Evolutionary conservation across 495 filamentous ascomycete genomes (phyloP), one percentile per base, ranked within the genome.

Genomic region (Aspergillus funiculosus): DNA sequence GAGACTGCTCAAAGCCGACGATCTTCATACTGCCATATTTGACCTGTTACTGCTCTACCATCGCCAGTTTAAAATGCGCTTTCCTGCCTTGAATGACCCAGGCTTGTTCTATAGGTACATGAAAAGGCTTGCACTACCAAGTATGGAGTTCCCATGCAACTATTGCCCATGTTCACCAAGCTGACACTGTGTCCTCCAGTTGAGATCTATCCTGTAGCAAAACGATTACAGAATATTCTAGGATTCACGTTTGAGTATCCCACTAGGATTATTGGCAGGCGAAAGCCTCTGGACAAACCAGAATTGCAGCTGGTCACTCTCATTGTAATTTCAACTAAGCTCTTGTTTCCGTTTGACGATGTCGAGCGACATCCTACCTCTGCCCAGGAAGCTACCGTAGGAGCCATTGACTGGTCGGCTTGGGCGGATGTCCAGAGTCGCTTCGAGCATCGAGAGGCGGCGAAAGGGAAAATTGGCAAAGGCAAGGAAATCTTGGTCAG

Each of bases 281-380:
- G 50, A 29, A 54, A 53, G 43, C 61, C 22, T 49, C 74, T 64
- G 53, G 64, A 56, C 49, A 75, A 63, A n/a, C 92, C 92, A 0
- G 92, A 96, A 56, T 64, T 84, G 2, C 74, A 83, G 30, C 59
- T 96, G 0, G 72, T 87, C 36, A 71, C 78, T 14, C 63, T 89
- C 5, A 56, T 95, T n/a, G 68, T 95, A 4, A 75, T 95, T 17
- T 78, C 82, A 7, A 79, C 82, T 5, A 97, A 96, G 56, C 61
- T 94, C 4, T 62, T 81, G 15, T 88, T 86, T 56, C 86, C 89
- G 0, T 76, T 95, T 25, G 86, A 92, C 57, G 67, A 68, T 10
- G 47, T 79, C 7, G 58, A 73, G 38, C 72, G 83, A 14, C 66
- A 75, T 39, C 81, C 88, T 0, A 54, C 57, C 7, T 73, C 71